phyloP scores from a whole-genome alignment of 2,329 filamentous ascomycete species.

The Knoxdaviesia capensis region DNA sequence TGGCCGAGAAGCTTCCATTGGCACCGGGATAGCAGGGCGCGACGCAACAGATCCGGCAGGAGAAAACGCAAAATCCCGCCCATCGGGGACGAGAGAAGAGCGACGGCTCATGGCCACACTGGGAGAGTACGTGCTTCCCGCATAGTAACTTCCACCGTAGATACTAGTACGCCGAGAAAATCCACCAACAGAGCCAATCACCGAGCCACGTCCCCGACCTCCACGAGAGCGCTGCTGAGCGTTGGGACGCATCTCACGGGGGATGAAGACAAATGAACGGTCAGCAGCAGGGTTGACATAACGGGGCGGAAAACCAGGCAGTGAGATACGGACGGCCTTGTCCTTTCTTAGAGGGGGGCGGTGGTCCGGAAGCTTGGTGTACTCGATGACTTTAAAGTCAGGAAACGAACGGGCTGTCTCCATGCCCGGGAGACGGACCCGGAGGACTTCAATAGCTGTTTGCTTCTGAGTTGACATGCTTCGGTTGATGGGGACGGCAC shows the following conservation, averaged over 20 bases:
- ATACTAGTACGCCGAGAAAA: constrained; percentile 68
- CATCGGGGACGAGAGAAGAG: constrained; percentile 51
- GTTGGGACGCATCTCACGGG: constrained; percentile 78
- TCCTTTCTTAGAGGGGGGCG: constrained; percentile 83
- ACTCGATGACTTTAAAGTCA: constrained; percentile 65
- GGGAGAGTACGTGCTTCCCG: constrained; percentile 59
- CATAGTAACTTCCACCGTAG: constrained; percentile 48
- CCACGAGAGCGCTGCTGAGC: constrained; percentile 60
- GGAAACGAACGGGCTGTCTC: constrained; percentile 49
- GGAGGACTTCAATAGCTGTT: constrained; percentile 68
- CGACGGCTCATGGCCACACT: constrained; percentile 76
- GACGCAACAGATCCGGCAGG: constrained; percentile 64
- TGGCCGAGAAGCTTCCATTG: constrained; percentile 41
- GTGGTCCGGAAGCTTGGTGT: constrained; percentile 87
- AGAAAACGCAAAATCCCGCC: constrained; percentile 57
- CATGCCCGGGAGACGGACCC: constrained; percentile 63
- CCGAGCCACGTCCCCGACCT: constrained; percentile 49
- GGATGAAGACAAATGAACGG: constrained; percentile 95
- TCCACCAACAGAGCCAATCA: constrained; percentile 44
- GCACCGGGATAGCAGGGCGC: constrained; percentile 31
- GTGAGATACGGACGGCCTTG: constrained; percentile 85
- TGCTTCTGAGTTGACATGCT: constrained; percentile 68
- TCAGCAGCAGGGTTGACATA: constrained; percentile 86
- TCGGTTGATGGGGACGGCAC: constrained; percentile 38
- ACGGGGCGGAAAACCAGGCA: constrained; percentile 58